Percentiles rank a stretch among this genome's conserved stretches.
These are phyloP conservation scores for Pseudopithomyces maydicus DNA, from an alignment of 2,329 filamentous ascomycete genomes.

Conservation along the genomic window DNA sequence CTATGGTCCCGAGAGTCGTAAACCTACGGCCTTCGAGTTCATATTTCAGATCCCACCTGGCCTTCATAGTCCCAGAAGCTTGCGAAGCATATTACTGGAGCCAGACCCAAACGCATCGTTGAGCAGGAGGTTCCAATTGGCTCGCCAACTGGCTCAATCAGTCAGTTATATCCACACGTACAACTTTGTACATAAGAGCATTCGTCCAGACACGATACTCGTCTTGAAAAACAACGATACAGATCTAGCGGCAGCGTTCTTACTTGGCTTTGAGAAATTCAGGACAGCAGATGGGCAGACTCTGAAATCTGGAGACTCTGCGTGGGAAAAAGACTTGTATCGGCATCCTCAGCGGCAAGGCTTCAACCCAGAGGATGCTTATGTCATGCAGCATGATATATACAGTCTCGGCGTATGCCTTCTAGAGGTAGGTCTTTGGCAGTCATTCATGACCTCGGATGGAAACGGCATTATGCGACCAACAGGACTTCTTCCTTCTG, in stretches of 20 bases:
- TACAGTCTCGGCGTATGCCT: conserved; percentile 62
- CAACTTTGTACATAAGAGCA: conserved; percentile 54
- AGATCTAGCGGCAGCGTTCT: conserved; percentile 38
- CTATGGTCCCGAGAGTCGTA: conserved; percentile 2
- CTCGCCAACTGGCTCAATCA: conserved; percentile 42
- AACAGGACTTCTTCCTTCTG: neutral
- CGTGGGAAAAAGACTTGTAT: conserved; percentile 56
- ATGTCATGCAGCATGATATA: conserved; percentile 61
- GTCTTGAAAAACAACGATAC: conserved; percentile 23
- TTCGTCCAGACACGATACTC: conserved; percentile 51
- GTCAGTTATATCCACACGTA: conserved; percentile 47
- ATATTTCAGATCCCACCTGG: conserved; percentile 14
- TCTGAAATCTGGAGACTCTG: conserved; percentile 40
- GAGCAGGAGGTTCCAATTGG: conserved; percentile 35
- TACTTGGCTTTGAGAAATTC: conserved; percentile 54
- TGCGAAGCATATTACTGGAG: conserved; percentile 19
- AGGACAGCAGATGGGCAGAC: conserved; percentile 45
- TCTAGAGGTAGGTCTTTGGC: conserved; percentile 59
- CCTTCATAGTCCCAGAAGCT: conserved; percentile 16
- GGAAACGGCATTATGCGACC: neutral
- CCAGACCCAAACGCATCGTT: conserved; percentile 23
- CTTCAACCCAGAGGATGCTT: conserved; percentile 42
- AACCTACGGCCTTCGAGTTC: conserved; percentile 11
- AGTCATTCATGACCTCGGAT: conserved; percentile 38
- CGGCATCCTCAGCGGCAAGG: conserved; percentile 57